Conservation (phyloP, 768 basidiomycete genomes). For the Lactifluus echinatus region DNA sequence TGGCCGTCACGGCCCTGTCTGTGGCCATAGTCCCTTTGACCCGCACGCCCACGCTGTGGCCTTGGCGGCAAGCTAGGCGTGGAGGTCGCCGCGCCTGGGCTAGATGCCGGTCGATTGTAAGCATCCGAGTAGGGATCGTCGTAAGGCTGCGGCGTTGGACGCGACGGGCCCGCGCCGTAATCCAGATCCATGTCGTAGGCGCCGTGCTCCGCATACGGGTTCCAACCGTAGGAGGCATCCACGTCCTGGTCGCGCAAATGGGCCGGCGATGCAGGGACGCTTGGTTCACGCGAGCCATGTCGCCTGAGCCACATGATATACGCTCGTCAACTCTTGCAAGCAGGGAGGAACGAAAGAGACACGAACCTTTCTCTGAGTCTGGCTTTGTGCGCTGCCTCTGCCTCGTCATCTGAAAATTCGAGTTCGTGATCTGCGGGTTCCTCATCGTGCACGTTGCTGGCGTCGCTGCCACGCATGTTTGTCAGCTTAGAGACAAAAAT, state of each 20-base stretch:
- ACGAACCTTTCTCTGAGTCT: constrained; percentile 51
- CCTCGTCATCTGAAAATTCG: constrained; percentile 94
- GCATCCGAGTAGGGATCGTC: constrained; percentile 60
- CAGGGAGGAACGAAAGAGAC: not conserved
- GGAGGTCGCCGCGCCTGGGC: not conserved
- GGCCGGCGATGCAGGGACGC: constrained; percentile 38
- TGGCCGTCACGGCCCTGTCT: constrained; percentile 25
- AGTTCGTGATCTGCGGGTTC: constrained; percentile 84
- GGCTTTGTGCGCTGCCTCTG: constrained; percentile 67
- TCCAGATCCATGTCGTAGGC: constrained; percentile 54
- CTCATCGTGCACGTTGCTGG: constrained; percentile 91
- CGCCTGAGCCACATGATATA: constrained; percentile 33
- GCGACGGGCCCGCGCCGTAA: constrained; percentile 44
- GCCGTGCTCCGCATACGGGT: constrained; percentile 58
- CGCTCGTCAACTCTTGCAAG: not conserved
- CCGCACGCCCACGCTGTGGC: constrained; percentile 7
- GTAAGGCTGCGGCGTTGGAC: constrained; percentile 64
- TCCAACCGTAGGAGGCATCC: constrained; percentile 40
- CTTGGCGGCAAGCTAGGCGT: not conserved
- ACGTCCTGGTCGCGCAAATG: constrained; percentile 49
- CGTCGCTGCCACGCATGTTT: constrained; percentile 78
- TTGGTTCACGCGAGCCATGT: constrained; percentile 40
- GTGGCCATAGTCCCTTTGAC: constrained; percentile 28
- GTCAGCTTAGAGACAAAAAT: constrained; percentile 72
- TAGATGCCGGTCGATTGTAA: constrained; percentile 22